Evolutionary conservation across 148 eudicot species (phyloP), one percentile per base, ranked within the genome.

Genomic region (Polygonum maritimum): DNA sequence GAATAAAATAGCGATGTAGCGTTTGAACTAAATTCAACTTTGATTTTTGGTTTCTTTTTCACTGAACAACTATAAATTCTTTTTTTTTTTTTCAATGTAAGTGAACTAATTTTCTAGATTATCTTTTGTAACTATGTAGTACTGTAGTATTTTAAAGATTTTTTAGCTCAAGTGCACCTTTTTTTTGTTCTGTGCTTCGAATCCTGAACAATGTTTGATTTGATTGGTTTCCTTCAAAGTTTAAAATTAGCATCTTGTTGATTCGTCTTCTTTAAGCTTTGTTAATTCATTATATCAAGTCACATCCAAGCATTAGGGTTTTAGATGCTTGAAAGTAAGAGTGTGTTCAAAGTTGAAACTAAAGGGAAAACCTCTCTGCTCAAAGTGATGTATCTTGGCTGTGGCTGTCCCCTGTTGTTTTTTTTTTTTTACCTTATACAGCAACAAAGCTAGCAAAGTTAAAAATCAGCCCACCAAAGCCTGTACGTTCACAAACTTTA

Each of bases 301-400:
- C 45, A 67, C 71, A 36, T 67, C 71, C 71, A 67, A 67, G 19
- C 16, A 67, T 36, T 67, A 67, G 41, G 71, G 71, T 36, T 67
- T 36, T 12, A 67, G 44, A 60, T 67, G 71, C 71, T 36, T 33
- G 39, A 1, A 3, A 22, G 7, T 33, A 3, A 22, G 58, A 16
- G 58, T 54, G 65, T 21, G 71, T 15, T 35, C 38, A 67, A 67
- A 60, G 67, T 22, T 22, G 5, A 22, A 67, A 36, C 19, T 35
- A 67, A 67, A 67, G 71, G 45, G 71, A n/a, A 0, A 0, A 0
- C 31, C 31, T 26, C 45, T 67, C 71, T 67, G 71, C 71, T 67
- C 71, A 67, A 67, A 67, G 71, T 67, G 71, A 65, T 65, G 16
- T 3, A 35, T 65, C 14, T 35, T 35, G 44, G 71, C 33, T 65